Conservation (phyloP, 305 asterid genomes). For the Plantago rigida region DNA sequence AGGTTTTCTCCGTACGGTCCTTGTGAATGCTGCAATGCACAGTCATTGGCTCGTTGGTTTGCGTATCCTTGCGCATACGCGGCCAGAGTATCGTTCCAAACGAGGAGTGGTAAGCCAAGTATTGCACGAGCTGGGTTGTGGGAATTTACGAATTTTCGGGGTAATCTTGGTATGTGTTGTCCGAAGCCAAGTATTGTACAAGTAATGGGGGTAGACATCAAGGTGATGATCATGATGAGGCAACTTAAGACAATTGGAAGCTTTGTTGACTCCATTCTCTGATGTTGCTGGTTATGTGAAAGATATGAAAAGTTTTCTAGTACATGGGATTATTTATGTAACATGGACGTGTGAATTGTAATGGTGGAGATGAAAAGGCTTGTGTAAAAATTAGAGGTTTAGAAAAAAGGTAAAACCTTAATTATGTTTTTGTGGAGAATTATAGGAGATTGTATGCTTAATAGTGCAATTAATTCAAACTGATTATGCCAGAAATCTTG, state of each 20-base stretch:
- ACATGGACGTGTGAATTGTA: neutral
- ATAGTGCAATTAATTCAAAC: too few species aligned
- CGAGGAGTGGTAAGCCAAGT: slow-evolving; percentile 25
- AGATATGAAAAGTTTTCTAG: neutral
- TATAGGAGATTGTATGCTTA: too few species aligned
- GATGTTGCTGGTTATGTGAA: neutral
- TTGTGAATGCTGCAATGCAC: slow-evolving; percentile 27
- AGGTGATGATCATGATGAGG: neutral
- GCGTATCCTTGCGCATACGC: slow-evolving; percentile 26
- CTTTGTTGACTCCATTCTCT: neutral
- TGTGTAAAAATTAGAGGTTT: neutral
- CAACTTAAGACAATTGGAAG: neutral
- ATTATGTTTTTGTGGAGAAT: too few species aligned
- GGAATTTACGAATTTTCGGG: slow-evolving; percentile 34
- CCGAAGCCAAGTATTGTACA: too few species aligned
- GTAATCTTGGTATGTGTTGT: slow-evolving; percentile 19
- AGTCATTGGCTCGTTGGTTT: slow-evolving; percentile 21
- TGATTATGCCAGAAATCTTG: too few species aligned
- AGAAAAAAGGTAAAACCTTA: neutral
- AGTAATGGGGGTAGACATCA: neutral
- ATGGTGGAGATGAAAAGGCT: neutral
- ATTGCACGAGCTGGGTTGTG: slow-evolving; percentile 44
- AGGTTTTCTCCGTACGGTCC: slow-evolving; percentile 47
- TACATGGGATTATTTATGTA: neutral
- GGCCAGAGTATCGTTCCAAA: slow-evolving; percentile 29